phyloP scores from a whole-genome alignment of 148 eudicot species.

The Fagopyrum tataricum region DNA sequence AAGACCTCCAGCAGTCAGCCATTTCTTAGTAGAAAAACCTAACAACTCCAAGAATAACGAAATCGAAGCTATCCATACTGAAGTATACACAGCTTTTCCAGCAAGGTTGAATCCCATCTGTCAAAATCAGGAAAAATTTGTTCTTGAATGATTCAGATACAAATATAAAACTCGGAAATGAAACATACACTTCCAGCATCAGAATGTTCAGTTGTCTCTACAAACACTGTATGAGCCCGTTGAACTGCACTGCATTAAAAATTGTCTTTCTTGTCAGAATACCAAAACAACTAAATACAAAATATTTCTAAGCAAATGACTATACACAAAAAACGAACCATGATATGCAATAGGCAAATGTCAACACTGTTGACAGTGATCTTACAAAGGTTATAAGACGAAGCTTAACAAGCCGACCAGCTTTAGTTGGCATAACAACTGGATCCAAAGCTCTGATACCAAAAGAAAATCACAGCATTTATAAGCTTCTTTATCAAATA shows the following conservation, averaged over 20 bases:
- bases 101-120: slow-evolving; percentile 90
- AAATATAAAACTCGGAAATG: no score
- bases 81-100: slow-evolving; percentile 73
- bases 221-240: slow-evolving; percentile 60
- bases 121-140: not conserved
- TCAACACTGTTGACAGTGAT: slow-evolving; percentile 81
- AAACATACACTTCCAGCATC: slow-evolving; percentile 74
- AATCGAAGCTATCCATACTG: slow-evolving; percentile 88
- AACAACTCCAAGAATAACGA: slow-evolving; percentile 83
- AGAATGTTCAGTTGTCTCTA: slow-evolving; percentile 48
- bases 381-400: slow-evolving; percentile 61
- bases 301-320: no score
- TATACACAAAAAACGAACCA: no score
- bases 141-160: not conserved
- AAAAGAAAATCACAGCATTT: not conserved
- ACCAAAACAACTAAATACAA: no score
- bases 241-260: slow-evolving; percentile 60
- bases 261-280: not conserved
- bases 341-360: slow-evolving; percentile 73
- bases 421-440: slow-evolving; percentile 57
- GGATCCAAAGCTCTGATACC: slow-evolving; percentile 64
- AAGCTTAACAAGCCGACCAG: slow-evolving; percentile 73
- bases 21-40: slow-evolving; percentile 85
- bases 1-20: slow-evolving; percentile 94
- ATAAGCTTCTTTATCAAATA: not conserved